Evolutionary conservation across 495 filamentous ascomycete species (phyloP), one percentile per base, ranked within the genome.

Genomic region (Annulohypoxylon nitens): DNA sequence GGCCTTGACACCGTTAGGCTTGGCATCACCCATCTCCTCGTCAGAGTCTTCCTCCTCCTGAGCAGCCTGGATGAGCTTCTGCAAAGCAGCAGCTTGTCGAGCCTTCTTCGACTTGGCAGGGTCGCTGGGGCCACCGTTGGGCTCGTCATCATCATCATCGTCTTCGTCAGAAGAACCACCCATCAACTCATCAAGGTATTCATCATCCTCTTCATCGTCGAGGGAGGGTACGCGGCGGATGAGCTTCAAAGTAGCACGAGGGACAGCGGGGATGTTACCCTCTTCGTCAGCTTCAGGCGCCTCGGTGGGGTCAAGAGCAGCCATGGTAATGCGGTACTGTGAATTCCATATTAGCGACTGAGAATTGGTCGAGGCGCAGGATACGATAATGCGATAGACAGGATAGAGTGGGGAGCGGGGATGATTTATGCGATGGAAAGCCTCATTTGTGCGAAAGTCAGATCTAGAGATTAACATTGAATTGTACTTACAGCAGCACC

Each of bases 261-360:
- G 86, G 47, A 88, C 78, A 58, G 83, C 82, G 80, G 85, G 87
- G 51, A 90, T 83, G 64, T 90, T 90, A 68, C 85, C 83, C 39
- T 87, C 87, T 39, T 88, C 86, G 64, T 90, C 88, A 60, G 86
- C 87, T 69, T 92, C 88, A 43, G 92, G 89, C 53, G 83, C 85
- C 70, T 92, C 92, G 75, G 89, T 92, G 37, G 96, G 96, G 80
- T 99, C 95, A 76, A 99, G 90, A 75, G 96, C 96, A 75, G 97
- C 96, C 96, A 99, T 99, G 76, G 93, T 98, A 73, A 99, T 91
- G 76, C 93, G 94, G 84, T 97, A 94, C 95, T 97, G 74, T 12
- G 36, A 26, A n/a, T 30, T 54, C 9, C 64, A 43, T 61, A 68
- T 80, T 66, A 77, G 75, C 36, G 53, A 66, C 34, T 53, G 61